Conservation (phyloP, 1,284 basidiomycete genomes). For the Xerocomus cyaneibrunnescens region DNA sequence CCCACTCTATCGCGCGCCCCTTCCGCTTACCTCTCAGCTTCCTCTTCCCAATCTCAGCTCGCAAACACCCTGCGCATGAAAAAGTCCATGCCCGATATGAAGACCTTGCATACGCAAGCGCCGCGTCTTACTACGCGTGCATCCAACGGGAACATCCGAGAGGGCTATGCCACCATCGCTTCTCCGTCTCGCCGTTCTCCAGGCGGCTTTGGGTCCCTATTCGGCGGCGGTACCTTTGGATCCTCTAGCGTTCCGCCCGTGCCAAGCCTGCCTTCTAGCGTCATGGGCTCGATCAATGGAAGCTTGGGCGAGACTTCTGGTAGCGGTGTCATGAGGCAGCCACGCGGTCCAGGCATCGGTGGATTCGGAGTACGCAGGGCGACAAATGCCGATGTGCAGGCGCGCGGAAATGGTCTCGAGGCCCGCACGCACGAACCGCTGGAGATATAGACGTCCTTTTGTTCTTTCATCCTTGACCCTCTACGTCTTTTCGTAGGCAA, state of each 20-base stretch:
- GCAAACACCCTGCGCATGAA: slow-evolving; percentile 75
- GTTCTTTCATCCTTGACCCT: neutral
- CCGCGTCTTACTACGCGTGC: slow-evolving; percentile 80
- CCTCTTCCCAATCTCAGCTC: slow-evolving; percentile 46
- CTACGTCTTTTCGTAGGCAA: slow-evolving; percentile 14
- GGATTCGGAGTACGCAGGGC: slow-evolving; percentile 67
- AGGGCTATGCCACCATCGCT: slow-evolving; percentile 87
- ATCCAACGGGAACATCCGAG: slow-evolving; percentile 89
- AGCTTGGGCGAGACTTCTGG: slow-evolving; percentile 42
- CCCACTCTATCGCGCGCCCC: slow-evolving; percentile 74
- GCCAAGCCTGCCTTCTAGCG: slow-evolving; percentile 64
- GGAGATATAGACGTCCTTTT: slow-evolving; percentile 60
- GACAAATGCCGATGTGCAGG: slow-evolving; percentile 53
- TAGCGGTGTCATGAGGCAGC: slow-evolving; percentile 71
- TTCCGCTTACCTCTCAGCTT: slow-evolving; percentile 64
- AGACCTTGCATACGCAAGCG: slow-evolving; percentile 76
- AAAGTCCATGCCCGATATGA: slow-evolving; percentile 96
- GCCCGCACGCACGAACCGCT: slow-evolving; percentile 79
- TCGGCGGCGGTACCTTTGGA: slow-evolving; percentile 41
- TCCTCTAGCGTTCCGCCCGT: slow-evolving; percentile 67
- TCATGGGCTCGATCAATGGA: slow-evolving; percentile 47
- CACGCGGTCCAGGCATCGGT: slow-evolving; percentile 70
- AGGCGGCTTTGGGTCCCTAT: slow-evolving; percentile 67
- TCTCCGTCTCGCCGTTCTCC: slow-evolving; percentile 74
- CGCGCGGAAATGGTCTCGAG: slow-evolving; percentile 65